Conservation (phyloP, 2,329 filamentous ascomycete species). For the Phyllosticta paracitricarpa region DNA sequence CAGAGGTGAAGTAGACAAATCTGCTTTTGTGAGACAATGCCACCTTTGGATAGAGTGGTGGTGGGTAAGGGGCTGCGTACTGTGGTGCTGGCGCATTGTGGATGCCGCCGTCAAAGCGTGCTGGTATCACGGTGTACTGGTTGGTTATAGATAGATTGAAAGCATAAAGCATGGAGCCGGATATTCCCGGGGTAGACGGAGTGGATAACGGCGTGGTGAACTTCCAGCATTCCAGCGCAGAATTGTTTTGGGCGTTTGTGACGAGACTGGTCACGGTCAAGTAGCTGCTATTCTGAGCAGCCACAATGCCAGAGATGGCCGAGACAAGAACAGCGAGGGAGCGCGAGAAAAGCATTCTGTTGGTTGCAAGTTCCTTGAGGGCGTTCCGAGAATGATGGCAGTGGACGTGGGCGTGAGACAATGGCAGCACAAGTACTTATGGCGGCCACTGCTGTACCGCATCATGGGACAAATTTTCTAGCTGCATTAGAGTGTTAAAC, state of each 20-base stretch:
- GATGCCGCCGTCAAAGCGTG: slow-evolving; percentile 23
- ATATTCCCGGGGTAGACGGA: slow-evolving; percentile 21
- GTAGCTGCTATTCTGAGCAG: slow-evolving; percentile 1
- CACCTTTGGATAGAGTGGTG: neutral
- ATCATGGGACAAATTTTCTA: neutral
- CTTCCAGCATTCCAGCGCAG: slow-evolving; percentile 26
- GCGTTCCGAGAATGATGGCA: neutral
- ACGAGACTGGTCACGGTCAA: slow-evolving; percentile 25
- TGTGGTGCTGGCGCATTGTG: slow-evolving; percentile 26
- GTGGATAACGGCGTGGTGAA: slow-evolving; percentile 19
- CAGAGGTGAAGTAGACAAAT: slow-evolving; percentile 23
- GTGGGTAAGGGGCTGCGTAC: slow-evolving; percentile 9
- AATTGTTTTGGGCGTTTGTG: slow-evolving; percentile 21
- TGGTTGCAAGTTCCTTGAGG: neutral
- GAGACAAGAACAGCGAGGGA: neutral
- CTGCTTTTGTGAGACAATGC: neutral
- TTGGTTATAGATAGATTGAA: slow-evolving; percentile 14
- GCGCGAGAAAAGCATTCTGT: neutral
- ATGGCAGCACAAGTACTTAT: neutral
- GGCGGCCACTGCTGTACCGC: neutral
- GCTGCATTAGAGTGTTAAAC: neutral
- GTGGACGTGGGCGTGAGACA: neutral
- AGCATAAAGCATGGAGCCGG: slow-evolving; percentile 15
- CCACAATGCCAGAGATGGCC: neutral
- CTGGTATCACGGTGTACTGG: slow-evolving; percentile 23